Percentiles rank a stretch among this genome's conserved stretches.
phyloP scores from a whole-genome alignment of 176 grass and related monocot species.

The Rhynchospora breviuscula region DNA sequence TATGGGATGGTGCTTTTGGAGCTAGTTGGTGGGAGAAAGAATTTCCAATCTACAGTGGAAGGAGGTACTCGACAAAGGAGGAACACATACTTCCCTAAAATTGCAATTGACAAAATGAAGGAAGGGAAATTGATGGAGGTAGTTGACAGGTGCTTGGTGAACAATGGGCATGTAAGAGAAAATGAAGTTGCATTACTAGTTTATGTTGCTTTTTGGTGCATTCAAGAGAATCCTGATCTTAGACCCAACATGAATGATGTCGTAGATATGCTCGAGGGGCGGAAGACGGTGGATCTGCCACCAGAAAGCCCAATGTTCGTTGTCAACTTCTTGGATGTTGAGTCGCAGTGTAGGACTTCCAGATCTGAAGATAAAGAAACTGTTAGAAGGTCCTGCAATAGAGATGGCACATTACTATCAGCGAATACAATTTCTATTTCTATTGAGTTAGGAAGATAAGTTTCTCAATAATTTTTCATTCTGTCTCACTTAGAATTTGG shows the following conservation, averaged over 20 bases:
- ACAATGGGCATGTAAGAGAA: conserved; percentile 11
- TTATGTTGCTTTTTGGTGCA: conserved; percentile 28
- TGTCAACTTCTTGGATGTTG: conserved; percentile 8
- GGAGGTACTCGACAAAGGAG: neutral
- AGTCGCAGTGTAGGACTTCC: neutral
- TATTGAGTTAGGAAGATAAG: neutral
- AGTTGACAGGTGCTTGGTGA: conserved; percentile 35
- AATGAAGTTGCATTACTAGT: conserved; percentile 17
- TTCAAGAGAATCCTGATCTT: conserved; percentile 31
- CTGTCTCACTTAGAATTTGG: too few relatives aligned
- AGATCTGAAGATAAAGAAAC: neutral
- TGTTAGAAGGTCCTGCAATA: too few relatives aligned
- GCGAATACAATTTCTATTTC: neutral
- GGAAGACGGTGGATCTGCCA: conserved; percentile 10
- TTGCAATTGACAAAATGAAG: conserved; percentile 27
- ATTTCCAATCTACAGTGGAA: conserved; percentile 10
- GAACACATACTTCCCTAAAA: conserved; percentile 23
- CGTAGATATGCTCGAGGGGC: conserved; percentile 18
- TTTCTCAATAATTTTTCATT: too few relatives aligned
- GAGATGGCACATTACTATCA: neutral
- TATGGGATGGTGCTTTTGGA: conserved; percentile 59
- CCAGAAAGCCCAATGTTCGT: conserved; percentile 31
- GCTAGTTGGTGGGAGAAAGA: conserved; percentile 39
- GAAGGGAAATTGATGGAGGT: conserved; percentile 35
- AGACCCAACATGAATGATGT: conserved; percentile 29